Evolutionary conservation across 2,329 filamentous ascomycete genomes (phyloP).

Genomic region (Phialemonium atrogriseum): DNA sequence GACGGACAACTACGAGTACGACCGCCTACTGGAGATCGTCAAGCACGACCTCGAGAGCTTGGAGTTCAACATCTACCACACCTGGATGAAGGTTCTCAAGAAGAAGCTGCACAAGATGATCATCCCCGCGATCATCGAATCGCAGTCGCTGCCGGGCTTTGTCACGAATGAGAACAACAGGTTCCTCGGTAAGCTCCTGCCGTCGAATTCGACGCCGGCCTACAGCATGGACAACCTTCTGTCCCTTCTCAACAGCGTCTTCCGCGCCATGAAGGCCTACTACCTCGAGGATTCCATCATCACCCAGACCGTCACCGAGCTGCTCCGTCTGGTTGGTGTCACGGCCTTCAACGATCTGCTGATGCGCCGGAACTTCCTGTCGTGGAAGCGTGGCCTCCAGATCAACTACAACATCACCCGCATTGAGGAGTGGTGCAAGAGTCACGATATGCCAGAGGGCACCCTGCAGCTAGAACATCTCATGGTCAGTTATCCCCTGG

Average conservation of each 20-base stretch:
- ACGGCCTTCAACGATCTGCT: conserved; percentile 97
- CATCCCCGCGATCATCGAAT: conserved; percentile 97
- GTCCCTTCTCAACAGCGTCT: conserved; percentile 91
- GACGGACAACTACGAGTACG: conserved; percentile 98
- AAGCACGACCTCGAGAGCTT: conserved; percentile 98
- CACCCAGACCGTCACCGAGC: conserved; percentile 88
- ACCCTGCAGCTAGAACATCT: conserved; percentile 95
- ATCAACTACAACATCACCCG: conserved; percentile 99
- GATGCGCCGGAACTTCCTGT: conserved; percentile 97
- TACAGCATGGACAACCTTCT: conserved; percentile 99
- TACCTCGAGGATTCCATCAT: conserved; percentile 96
- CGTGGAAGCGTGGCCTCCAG: conserved; percentile 97
- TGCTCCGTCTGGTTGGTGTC: conserved; percentile 86
- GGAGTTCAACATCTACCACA: conserved; percentile 99
- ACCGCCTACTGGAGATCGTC: conserved; percentile 93
- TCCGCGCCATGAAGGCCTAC: conserved; percentile 98
- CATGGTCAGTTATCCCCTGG: conserved; percentile 82
- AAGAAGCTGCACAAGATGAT: conserved; percentile 99
- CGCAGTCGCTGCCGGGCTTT: conserved; percentile 94
- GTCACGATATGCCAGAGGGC: conserved; percentile 97
- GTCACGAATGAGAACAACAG: conserved; percentile 98
- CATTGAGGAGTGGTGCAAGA: conserved; percentile 99
- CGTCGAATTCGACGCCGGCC: conserved; percentile 82
- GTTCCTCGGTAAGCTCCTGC: conserved; percentile 93
- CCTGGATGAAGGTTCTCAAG: conserved; percentile 99